Evolutionary conservation across 2,329 filamentous ascomycete genomes (phyloP), one percentile per base, ranked within the genome.

Genomic region (Trichoderma sp.): DNA sequence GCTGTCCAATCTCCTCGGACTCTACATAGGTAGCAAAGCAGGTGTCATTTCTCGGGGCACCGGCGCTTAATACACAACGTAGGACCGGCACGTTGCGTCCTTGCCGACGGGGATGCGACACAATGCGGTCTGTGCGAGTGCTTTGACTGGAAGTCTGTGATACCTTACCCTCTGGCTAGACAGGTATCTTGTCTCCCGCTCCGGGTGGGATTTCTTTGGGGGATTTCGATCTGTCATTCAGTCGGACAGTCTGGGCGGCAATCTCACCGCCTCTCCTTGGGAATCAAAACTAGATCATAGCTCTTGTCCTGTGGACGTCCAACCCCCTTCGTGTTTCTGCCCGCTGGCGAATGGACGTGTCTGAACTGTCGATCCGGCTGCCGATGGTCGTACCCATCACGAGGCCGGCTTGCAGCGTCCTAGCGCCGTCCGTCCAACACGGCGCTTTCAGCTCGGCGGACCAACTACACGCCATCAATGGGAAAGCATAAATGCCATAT

Each of bases 151-250:
- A 30, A 24, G n/a, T 15, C 41, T 19, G 51, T 34, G 57, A 60
- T 60, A 50, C 34, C 10, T 14, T 39, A 39, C 34, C 34, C 34
- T 39, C 34, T 34, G 30, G 30, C 30, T 30, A 28, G 26, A 6
- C 6, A 28, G 26, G 26, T 28, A 30, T 30, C 30, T 7, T 34
- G 34, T 10, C 10, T 9, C 34, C 12, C 30, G 30, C 34, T 39
- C 12, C 2, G 10, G 34, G 10, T 39, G 10, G 34, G 34, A 14
- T 39, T 39, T 9, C 21, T 24, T 9, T 9, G 34, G 24, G 41
- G 14, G 47, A 47, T 63, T 44, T 44, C 50, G 50, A 63, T 63
- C 59, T 55, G 50, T 63, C 50, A 63, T 19, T 7, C 47, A 54
- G 44, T 34, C 9, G 2, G 21, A 24, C 30, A 34, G 30, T 39